phyloP scores from a whole-genome alignment of 2,329 filamentous ascomycete genomes.

The Lachnellula willkommii region DNA sequence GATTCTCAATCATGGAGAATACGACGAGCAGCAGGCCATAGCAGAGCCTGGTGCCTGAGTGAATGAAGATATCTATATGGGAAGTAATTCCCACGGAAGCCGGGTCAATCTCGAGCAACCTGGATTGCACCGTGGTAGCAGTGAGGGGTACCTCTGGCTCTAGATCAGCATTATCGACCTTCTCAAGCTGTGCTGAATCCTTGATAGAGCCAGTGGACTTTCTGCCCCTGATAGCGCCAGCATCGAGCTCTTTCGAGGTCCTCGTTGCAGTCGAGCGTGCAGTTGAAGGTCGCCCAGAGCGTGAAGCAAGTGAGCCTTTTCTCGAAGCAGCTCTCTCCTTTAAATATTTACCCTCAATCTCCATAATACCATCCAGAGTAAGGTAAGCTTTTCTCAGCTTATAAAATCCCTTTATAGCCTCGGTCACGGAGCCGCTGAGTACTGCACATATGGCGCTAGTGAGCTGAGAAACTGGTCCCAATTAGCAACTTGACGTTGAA shows the following conservation, averaged over 20 bases:
- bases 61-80: constrained; percentile 79
- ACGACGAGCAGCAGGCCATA: constrained; percentile 81
- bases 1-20: constrained; percentile 81
- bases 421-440: constrained; percentile 86
- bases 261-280: background rate
- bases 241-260: background rate
- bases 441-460: constrained; percentile 87
- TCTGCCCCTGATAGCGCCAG: background rate
- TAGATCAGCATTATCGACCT: background rate
- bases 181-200: background rate
- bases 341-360: constrained; percentile 61
- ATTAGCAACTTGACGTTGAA: constrained; percentile 1
- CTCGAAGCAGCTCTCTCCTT: constrained; percentile 25
- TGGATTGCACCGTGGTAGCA: constrained; percentile 16
- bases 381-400: constrained; percentile 85
- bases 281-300: background rate
- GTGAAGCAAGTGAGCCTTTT: constrained; percentile 11
- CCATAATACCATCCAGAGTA: constrained; percentile 72
- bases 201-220: background rate
- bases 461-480: constrained; percentile 60
- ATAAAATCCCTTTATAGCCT: constrained; percentile 87
- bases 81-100: constrained; percentile 62
- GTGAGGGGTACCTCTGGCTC: constrained; percentile 9
- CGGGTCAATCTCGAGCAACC: constrained; percentile 31
- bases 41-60: constrained; percentile 83